These are phyloP conservation scores for Fusarium zealandicum DNA, from an alignment of 2,329 filamentous ascomycete species.

Conservation along the genomic window DNA sequence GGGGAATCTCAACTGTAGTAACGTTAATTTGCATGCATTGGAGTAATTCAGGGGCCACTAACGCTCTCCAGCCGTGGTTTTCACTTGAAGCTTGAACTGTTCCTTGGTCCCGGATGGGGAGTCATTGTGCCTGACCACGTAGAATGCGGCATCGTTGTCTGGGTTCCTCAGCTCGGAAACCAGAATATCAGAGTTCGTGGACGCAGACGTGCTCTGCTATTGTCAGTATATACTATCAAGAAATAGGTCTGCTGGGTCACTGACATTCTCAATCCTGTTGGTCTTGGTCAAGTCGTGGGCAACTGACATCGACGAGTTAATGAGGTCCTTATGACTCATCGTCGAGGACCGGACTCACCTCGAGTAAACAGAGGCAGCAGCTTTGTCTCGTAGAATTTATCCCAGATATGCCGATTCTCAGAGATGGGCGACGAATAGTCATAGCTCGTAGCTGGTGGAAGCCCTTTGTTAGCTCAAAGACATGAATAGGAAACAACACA, in stretches of 20 bases:
- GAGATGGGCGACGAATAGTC: conserved; percentile 70
- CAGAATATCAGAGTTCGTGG: conserved; percentile 59
- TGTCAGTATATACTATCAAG: conserved; percentile 46
- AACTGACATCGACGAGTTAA: conserved; percentile 35
- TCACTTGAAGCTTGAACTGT: conserved; percentile 61
- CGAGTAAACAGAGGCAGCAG: conserved; percentile 66
- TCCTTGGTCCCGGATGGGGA: conserved; percentile 60
- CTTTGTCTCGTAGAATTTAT: conserved; percentile 70
- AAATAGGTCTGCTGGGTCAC: conserved; percentile 50
- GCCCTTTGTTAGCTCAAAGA: background rate
- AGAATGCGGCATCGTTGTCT: conserved; percentile 64
- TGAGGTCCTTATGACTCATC: too few relatives aligned
- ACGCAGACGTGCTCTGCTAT: conserved; percentile 16
- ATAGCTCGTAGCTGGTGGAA: conserved; percentile 60
- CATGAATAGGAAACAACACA: background rate
- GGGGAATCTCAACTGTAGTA: conserved; percentile 56
- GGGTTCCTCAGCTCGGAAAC: conserved; percentile 66
- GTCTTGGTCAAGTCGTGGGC: conserved; percentile 65
- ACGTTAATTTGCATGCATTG: background rate
- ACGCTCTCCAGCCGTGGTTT: conserved; percentile 60
- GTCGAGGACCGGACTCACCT: background rate
- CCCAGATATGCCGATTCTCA: conserved; percentile 63
- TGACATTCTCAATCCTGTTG: conserved; percentile 52
- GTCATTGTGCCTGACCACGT: conserved; percentile 62
- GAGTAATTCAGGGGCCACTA: rapidly evolving